Evolutionary conservation across 2,329 filamentous ascomycete species (phyloP), one percentile per base, ranked within the genome.

Genomic region (Xylaria sp.): DNA sequence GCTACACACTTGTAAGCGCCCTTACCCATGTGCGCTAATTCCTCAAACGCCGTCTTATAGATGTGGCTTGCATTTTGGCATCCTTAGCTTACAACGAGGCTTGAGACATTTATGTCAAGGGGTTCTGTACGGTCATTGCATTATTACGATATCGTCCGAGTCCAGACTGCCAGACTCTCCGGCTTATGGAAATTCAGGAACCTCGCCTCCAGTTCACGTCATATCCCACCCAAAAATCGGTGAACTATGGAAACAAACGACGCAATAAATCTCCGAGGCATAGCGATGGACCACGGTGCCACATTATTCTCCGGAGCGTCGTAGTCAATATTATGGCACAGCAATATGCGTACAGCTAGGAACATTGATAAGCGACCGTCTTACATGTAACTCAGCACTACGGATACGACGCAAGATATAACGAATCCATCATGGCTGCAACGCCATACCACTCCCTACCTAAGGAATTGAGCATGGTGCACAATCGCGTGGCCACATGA

Each of bases 211-310:
- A 38, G 18, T 47, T 44, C 42, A 52, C 24, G 34, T 39, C 41
- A 37, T 37, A 26, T 40, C 39, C 50, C 34, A 17, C 38, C 38
- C 7, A 5, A 42, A 19, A 21, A 11, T 2, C 19, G 21, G 19
- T 13, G 50, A 39, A 26, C n/a, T 34, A 34, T 43, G 45, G 37
- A 19, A n/a, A 47, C 47, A 44, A 50, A 39, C 38, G 50, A 37
- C 54, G 11, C 22, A 53, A 43, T 43, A 59, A 61, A 47, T 56
- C 50, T 59, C 58, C 56, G 58, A 59, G 17, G 34, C 46, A 24
- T 54, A 50, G 37, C n/a, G 44, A 52, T 51, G 20, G 41, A 38
- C 34, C 39, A 41, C 46, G 40, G 47, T 41, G 39, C 26, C n/a
- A n/a, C n/a, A n/a, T n/a, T n/a, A n/a, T 34, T 19, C 29, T 44